Evolutionary conservation across 306 rosid species (phyloP).

Genomic region (Dalbergia oliveri): DNA sequence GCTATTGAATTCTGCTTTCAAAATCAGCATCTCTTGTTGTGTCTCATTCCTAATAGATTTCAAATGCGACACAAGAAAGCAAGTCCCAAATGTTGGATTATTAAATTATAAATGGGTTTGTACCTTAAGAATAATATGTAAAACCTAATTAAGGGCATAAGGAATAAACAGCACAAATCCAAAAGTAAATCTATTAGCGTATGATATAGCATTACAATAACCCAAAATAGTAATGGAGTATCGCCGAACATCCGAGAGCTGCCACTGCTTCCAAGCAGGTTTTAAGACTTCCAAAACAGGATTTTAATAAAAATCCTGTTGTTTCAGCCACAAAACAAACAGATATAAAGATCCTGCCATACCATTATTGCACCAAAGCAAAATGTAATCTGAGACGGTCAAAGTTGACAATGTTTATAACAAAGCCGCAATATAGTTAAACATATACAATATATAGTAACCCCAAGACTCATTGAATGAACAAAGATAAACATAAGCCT

Average conservation of each 20-base stretch:
- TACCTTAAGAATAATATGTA: background rate
- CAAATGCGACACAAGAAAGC: no score
- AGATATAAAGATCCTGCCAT: background rate
- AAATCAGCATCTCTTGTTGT: no score
- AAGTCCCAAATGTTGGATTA: no score
- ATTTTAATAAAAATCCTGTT: background rate
- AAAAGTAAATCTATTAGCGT: background rate
- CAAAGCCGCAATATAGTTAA: background rate
- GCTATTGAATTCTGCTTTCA: no score
- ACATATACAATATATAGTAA: background rate
- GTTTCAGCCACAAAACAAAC: background rate
- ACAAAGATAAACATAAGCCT: background rate
- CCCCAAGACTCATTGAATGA: background rate
- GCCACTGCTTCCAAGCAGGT: background rate
- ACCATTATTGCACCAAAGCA: background rate
- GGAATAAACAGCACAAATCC: background rate
- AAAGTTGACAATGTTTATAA: background rate
- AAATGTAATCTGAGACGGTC: background rate
- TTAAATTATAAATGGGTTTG: background rate
- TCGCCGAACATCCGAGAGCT: background rate
- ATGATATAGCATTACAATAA: background rate
- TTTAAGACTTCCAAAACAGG: background rate
- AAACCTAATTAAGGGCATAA: background rate
- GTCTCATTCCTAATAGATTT: no score
- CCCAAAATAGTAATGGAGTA: background rate